Conservation (phyloP, 225 moss, liverwort and hornwort species). For the Pleurozium schreberi region DNA sequence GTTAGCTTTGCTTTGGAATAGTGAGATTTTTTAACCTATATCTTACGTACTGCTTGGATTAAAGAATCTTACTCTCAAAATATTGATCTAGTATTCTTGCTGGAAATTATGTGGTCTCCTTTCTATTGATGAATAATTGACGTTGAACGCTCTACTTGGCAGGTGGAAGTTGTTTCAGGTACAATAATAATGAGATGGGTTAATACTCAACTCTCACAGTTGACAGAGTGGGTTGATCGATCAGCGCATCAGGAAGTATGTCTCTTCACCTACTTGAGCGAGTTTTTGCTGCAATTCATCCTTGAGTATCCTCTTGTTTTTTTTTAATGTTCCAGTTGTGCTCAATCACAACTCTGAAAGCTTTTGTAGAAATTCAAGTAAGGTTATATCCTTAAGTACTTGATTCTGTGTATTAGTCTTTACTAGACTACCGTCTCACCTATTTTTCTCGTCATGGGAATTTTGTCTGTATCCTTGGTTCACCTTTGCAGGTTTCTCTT, state of each 20-base stretch:
- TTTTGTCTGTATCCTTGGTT: background rate
- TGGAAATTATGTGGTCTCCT: background rate
- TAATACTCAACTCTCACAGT: constrained; percentile 62
- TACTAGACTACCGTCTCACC: background rate
- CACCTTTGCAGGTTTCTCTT: background rate
- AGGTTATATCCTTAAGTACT: background rate
- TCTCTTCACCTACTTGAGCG: background rate
- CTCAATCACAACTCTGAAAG: background rate
- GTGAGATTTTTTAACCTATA: background rate
- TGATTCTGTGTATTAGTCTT: background rate
- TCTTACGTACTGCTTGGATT: background rate
- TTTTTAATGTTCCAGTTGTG: background rate
- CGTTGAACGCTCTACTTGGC: background rate
- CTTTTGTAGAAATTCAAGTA: background rate
- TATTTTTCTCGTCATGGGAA: background rate
- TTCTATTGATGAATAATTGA: background rate
- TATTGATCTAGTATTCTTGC: background rate
- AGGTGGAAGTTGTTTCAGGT: constrained; percentile 94
- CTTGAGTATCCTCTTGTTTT: background rate
- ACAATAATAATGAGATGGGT: constrained; percentile 94
- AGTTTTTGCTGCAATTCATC: background rate
- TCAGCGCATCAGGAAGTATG: constrained; percentile 73
- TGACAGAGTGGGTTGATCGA: constrained; percentile 93
- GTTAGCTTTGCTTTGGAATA: background rate
- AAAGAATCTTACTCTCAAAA: background rate